Base-by-base conservation (phyloP, 768 basidiomycete genomes). In the Tephrocybe sp. region DNA sequence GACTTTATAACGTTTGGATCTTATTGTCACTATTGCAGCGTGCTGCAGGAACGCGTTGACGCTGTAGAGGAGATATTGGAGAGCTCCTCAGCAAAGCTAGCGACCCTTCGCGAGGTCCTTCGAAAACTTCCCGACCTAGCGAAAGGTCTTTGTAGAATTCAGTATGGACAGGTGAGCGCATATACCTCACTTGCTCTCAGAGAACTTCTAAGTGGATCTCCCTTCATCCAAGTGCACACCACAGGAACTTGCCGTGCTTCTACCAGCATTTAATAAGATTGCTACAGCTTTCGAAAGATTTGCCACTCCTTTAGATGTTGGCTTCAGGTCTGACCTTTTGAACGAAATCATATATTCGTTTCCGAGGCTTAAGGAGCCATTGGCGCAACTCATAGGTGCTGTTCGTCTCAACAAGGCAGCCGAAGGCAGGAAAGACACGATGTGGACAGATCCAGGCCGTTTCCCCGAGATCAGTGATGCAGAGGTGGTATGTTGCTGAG, bases 81-180 rank as follows among this genome's bases (percentile, higher is more conserved):
- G 5, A 86, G 83, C 58, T 66, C 74, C 13, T 86, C 84, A 0
- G 80, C 83, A 13, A 75, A 76, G 38, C 71, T 95, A 36, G 77
- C 80, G 32, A 78, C 76, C 31, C 75, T 96, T n/a, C 81, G 87
- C 14, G 75, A 80, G 32, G 63, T 82, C n/a, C 72, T 96, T 49
- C 84, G 71, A 62, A 79, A 79, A 31, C 74, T 93, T n/a, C 93
- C 94, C 0, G 94, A 98, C 64, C 80, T 98, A 40, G 83, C 88
- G 0, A 87, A 81, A 62, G 96, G 96, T 0, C 70, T 98, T 13
- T 87, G 85, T 53, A 75, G 93, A 26, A 88, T 98, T 30, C 92
- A 95, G 62, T 96, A 96, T 59, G 89, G 92, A 41, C 89, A 92
- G 73, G 92, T 92, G 56, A 57, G 72, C 13, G 9, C 30, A 22